Conservation (phyloP, 2,329 filamentous ascomycete species). For the Calonectria hawksworthii region DNA sequence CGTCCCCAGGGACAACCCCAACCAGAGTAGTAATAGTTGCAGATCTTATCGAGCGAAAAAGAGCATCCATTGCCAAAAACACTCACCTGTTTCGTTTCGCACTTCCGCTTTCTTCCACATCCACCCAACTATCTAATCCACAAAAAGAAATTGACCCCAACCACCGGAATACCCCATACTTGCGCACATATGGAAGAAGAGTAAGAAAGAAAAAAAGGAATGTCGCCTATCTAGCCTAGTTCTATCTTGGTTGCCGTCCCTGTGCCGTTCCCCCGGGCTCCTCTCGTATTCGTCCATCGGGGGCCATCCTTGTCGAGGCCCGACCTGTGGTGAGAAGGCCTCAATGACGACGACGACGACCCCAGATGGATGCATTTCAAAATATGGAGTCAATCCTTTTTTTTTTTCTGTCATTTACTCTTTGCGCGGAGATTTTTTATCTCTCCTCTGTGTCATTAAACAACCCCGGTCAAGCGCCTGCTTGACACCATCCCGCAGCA, state of each 20-base stretch:
- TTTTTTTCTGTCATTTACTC: neutral
- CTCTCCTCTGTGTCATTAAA: neutral
- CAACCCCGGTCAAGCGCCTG: neutral
- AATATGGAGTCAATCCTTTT: conserved; percentile 16
- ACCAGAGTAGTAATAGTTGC: neutral
- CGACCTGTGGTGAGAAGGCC: conserved; percentile 21
- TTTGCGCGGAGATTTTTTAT: neutral
- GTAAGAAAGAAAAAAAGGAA: neutral
- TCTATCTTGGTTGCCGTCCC: conserved; percentile 18
- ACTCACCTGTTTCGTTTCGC: conserved; percentile 12
- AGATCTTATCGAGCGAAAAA: conserved; percentile 15
- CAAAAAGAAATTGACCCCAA: neutral
- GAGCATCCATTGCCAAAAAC: neutral
- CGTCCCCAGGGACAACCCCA: neutral
- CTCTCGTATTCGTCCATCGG: conserved; percentile 27
- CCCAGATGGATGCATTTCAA: conserved; percentile 18
- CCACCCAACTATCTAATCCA: neutral
- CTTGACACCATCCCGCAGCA: conserved; percentile 14
- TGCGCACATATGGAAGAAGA: neutral
- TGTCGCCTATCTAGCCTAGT: conserved; percentile 22
- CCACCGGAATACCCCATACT: conserved; percentile 11
- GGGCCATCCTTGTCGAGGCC: conserved; percentile 25
- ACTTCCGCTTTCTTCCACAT: conserved; percentile 4
- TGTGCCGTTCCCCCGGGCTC: conserved; percentile 24
- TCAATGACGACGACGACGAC: neutral